Percentiles rank a stretch among this genome's conserved stretches.
phyloP scores from a whole-genome alignment of 495 filamentous ascomycete species.

The Talaromyces borbonicus region DNA sequence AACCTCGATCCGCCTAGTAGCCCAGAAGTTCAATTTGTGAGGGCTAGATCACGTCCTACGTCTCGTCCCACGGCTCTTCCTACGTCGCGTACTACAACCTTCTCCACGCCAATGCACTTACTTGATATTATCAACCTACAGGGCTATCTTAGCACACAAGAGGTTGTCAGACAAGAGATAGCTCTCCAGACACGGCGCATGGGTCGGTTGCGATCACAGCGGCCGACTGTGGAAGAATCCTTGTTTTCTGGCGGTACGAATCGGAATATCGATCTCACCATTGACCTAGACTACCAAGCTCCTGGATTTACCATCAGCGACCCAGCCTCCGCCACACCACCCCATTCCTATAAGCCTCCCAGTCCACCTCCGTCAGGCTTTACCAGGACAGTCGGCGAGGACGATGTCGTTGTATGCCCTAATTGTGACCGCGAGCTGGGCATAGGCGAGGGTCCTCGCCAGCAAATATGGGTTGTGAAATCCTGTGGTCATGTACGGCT shows the following conservation, averaged over 20 bases:
- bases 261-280: constrained; percentile 14
- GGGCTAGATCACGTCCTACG: constrained; percentile 16
- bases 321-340: constrained; percentile 13
- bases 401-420: constrained; percentile 59
- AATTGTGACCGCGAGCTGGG: constrained; percentile 63
- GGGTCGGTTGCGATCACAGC: constrained; percentile 1
- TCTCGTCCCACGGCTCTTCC: no score
- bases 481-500: constrained; percentile 65
- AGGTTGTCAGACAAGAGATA: constrained; percentile 10
- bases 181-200: constrained; percentile 8
- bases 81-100: no score
- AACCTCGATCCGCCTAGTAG: constrained; percentile 17
- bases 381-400: constrained; percentile 51
- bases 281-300: constrained; percentile 17
- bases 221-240: constrained; percentile 12
- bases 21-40: constrained; percentile 31
- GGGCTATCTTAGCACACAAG: constrained; percentile 5
- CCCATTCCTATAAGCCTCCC: constrained; percentile 47
- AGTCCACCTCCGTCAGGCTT: constrained; percentile 49
- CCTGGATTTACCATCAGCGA: constrained; percentile 19
- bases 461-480: constrained; percentile 64
- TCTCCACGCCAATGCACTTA: not conserved
- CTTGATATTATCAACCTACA: constrained; percentile 12
- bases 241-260: constrained; percentile 13
- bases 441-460: constrained; percentile 45